Evolutionary conservation across 2,329 filamentous ascomycete genomes (phyloP), one percentile per base, ranked within the genome.

Genomic region (Neophaeococcomyces mojaviensis): DNA sequence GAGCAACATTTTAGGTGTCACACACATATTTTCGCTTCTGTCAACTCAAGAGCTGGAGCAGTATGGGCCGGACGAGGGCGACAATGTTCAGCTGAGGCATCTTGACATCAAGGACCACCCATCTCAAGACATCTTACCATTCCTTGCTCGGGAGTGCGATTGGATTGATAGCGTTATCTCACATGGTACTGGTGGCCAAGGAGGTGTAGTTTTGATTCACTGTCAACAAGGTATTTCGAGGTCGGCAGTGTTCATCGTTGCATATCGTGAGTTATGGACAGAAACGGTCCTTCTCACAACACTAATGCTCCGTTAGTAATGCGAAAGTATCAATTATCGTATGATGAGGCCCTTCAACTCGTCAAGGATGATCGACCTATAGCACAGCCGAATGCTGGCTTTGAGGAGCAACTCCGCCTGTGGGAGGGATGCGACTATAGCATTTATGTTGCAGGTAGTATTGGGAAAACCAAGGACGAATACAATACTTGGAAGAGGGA

Each of bases 211-310:
- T 8, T 35, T 58, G 13, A 50, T 57, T 15, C 57, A 57, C 49
- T 58, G 55, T 35, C 48, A 46, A 33, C 55, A 58, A 38, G 56
- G 55, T 3, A 53, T 58, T 22, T 57, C 55, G 18, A 53, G 55
- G 6, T 55, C 51, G 10, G 52, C 50, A 5, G 47, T 52, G 15
- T 45, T 58, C 18, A 39, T 56, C 24, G 43, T 57, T 19, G 56
- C 48, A 37, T 58, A 54, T 35, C 41, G 56, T 58, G 44, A 48
- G 55, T 53, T 4, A 20, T 18, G 15, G 26, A 28, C 18, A 4
- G 24, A 41, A 4, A 18, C 13, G n/a, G 24, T 26, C 16, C 9
- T n/a, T 31, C 24, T 35, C 6, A 24, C n/a, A 32, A 10, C 26
- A 12, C 10, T 40, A n/a, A 24, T 32, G 22, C 13, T 16, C 12